These are phyloP conservation scores for Syncephalastrum racemosum DNA, from an alignment of 371 early-diverging fungal species.

Conservation along the genomic window DNA sequence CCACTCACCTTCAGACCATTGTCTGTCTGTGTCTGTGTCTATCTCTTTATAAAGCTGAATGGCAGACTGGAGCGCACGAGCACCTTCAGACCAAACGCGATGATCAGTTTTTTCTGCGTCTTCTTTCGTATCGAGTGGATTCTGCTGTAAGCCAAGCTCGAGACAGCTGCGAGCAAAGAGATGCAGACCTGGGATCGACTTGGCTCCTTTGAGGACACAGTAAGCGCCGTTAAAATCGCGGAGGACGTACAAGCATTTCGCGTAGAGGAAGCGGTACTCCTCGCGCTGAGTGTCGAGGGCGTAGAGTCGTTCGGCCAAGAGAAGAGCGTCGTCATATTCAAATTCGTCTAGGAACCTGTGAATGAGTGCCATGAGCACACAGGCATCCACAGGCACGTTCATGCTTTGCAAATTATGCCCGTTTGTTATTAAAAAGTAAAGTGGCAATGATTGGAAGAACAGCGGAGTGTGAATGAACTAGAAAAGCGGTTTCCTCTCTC, in stretches of 20 bases:
- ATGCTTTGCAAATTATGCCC: too few relatives aligned
- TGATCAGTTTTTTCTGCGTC: slow-evolving; percentile 22
- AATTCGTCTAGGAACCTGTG: slow-evolving; percentile 49
- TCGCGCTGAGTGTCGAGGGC: slow-evolving; percentile 40
- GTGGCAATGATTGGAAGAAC: too few relatives aligned
- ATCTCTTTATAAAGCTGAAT: slow-evolving; percentile 19
- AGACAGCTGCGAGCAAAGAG: slow-evolving; percentile 48
- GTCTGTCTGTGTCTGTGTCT: not conserved
- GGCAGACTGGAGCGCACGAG: slow-evolving; percentile 33
- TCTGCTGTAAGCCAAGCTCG: slow-evolving; percentile 28
- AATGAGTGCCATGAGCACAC: slow-evolving; percentile 35
- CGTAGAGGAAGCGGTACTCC: slow-evolving; percentile 42
- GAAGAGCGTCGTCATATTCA: slow-evolving; percentile 39
- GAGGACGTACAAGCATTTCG: slow-evolving; percentile 32
- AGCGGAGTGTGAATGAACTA: too few relatives aligned
- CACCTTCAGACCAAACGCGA: slow-evolving; percentile 47
- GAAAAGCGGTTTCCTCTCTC: too few relatives aligned
- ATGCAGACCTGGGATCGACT: slow-evolving; percentile 31
- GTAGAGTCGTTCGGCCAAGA: slow-evolving; percentile 48
- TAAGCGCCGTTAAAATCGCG: slow-evolving; percentile 42
- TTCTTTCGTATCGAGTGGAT: slow-evolving; percentile 17
- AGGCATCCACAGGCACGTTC: slow-evolving; percentile 29
- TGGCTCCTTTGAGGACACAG: slow-evolving; percentile 21
- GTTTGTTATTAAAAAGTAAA: too few relatives aligned
- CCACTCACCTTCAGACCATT: slow-evolving; percentile 50